Conservation (phyloP, 805 yeast species). For the Monosporozyma yasuniensis region DNA sequence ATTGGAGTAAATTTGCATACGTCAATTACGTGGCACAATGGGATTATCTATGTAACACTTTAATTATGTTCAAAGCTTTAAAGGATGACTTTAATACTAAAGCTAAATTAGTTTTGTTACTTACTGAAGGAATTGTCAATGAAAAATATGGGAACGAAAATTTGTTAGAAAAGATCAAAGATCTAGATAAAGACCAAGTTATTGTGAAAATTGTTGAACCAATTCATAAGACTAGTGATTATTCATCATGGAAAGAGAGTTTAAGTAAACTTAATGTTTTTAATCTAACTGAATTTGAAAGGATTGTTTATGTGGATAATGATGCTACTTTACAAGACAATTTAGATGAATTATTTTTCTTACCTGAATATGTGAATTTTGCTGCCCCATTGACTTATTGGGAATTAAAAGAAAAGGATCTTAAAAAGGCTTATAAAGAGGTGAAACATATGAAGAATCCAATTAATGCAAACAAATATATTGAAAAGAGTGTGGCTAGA, state of each 20-base stretch:
- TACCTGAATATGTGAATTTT: slow-evolving; percentile 37
- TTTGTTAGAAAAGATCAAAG: slow-evolving; percentile 4
- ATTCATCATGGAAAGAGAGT: slow-evolving; percentile 40
- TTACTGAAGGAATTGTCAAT: slow-evolving; percentile 25
- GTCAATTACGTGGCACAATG: slow-evolving; percentile 51
- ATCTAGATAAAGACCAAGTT: slow-evolving; percentile 18
- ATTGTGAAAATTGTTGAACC: slow-evolving; percentile 19
- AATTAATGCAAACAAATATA: slow-evolving; percentile 18
- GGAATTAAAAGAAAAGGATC: slow-evolving; percentile 24
- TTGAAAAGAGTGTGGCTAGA: slow-evolving; percentile 17
- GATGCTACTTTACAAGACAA: slow-evolving; percentile 39
- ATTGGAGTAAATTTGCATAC: slow-evolving; percentile 45
- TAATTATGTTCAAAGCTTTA: slow-evolving; percentile 39
- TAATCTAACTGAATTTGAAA: slow-evolving; percentile 39
- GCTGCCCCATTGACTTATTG: slow-evolving; percentile 42
- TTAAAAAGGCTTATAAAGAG: slow-evolving; percentile 14
- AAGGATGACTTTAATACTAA: slow-evolving; percentile 30
- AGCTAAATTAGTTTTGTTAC: slow-evolving; percentile 41
- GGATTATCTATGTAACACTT: slow-evolving; percentile 43
- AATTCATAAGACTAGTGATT: slow-evolving; percentile 18
- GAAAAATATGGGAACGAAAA: slow-evolving; percentile 11
- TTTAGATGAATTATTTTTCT: slow-evolving; percentile 44
- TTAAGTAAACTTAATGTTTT: slow-evolving; percentile 50
- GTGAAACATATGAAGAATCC: slow-evolving; percentile 14
- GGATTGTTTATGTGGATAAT: slow-evolving; percentile 50